These are phyloP conservation scores for Leptographium galeiforme DNA, from an alignment of 2,329 filamentous ascomycete species.

Conservation along the genomic window DNA sequence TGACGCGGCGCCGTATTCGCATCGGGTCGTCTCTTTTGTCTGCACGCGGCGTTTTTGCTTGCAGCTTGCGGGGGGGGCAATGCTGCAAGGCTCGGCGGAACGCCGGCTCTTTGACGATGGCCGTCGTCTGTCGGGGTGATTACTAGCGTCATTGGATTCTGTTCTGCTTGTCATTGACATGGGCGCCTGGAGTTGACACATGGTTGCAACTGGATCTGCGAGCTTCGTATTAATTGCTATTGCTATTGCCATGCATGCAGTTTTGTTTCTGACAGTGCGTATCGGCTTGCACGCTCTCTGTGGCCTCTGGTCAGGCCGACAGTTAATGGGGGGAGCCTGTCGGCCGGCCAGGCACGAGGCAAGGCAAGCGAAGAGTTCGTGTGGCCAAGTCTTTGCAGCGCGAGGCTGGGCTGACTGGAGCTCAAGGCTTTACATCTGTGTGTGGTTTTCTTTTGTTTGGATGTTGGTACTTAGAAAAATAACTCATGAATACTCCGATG, in stretches of 20 bases:
- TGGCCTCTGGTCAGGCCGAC: background rate
- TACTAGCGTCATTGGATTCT: conserved; percentile 4
- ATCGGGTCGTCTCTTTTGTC: background rate
- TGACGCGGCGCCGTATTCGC: background rate
- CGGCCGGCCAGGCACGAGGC: background rate
- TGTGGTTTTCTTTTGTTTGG: no score
- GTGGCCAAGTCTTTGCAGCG: background rate
- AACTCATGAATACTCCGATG: no score
- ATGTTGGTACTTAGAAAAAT: no score
- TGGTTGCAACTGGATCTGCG: conserved; percentile 1
- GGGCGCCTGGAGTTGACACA: conserved; percentile 7
- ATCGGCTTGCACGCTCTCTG: background rate
- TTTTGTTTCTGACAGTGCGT: background rate
- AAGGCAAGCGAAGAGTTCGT: background rate
- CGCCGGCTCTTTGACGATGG: background rate
- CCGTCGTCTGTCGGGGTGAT: background rate
- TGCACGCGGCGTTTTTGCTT: background rate
- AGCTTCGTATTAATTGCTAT: background rate
- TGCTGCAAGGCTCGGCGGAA: background rate
- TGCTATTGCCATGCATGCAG: background rate
- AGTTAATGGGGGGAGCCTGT: background rate
- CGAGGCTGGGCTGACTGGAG: background rate
- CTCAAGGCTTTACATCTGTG: no score
- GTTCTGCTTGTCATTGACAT: conserved; percentile 1
- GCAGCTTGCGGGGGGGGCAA: background rate